Conservation (phyloP, 208 protist genomes). For the Vickermania spadyakhi region DNA sequence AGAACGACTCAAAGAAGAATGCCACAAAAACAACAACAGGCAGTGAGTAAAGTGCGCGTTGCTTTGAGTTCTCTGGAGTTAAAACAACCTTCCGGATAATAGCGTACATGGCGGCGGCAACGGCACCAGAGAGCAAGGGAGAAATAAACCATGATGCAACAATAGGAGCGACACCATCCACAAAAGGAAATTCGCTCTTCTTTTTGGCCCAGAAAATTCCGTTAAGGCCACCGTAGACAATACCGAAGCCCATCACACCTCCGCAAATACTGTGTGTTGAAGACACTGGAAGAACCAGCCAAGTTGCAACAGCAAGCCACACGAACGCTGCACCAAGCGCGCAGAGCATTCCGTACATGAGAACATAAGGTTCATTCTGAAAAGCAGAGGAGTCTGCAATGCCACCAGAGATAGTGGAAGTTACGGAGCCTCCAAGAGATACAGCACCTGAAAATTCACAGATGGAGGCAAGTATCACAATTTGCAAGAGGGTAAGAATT, state of each 20-base stretch:
- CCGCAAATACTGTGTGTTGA: constrained; percentile 78
- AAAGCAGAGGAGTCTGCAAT: constrained; percentile 60
- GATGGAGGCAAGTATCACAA: constrained; percentile 71
- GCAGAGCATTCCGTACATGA: constrained; percentile 84
- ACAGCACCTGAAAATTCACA: constrained; percentile 77
- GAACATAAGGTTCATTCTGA: constrained; percentile 44
- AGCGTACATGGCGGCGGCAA: constrained; percentile 48
- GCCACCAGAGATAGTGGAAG: constrained; percentile 64
- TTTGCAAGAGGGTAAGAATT: constrained; percentile 64
- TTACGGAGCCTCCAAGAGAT: constrained; percentile 55
- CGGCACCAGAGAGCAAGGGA: constrained; percentile 45
- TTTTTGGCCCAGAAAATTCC: constrained; percentile 50
- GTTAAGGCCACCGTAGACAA: constrained; percentile 54
- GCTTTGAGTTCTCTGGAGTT: constrained; percentile 33
- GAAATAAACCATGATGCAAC: constrained; percentile 81
- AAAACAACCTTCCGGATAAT: constrained; percentile 41
- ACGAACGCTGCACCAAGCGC: constrained; percentile 46
- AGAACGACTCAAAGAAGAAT: constrained; percentile 78
- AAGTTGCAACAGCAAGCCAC: constrained; percentile 57
- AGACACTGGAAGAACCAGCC: constrained; percentile 56
- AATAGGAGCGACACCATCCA: constrained; percentile 62
- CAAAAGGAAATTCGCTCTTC: constrained; percentile 51
- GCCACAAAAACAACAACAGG: constrained; percentile 53
- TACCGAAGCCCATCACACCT: constrained; percentile 68
- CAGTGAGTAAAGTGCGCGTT: constrained; percentile 40